These are phyloP conservation scores for Aspergillus aculeatinus DNA, from an alignment of 2,329 filamentous ascomycete genomes.

Conservation along the genomic window DNA sequence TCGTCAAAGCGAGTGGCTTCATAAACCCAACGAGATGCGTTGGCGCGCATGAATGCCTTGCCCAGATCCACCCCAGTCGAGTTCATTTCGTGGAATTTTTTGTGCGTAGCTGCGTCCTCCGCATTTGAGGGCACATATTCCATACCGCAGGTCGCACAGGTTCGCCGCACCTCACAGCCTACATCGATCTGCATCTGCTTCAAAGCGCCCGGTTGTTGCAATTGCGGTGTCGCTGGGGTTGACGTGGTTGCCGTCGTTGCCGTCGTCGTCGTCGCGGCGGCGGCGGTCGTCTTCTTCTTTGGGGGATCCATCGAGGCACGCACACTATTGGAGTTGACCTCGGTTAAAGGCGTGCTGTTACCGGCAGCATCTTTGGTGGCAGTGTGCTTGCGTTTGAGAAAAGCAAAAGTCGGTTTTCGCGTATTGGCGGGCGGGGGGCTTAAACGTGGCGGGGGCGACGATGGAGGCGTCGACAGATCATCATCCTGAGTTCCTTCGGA, in stretches of 20 bases:
- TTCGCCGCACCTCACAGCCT: conserved; percentile 55
- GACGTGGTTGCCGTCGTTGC: conserved; percentile 5
- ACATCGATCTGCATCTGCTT: conserved; percentile 63
- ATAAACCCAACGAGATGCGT: conserved; percentile 53
- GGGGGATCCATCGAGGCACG: conserved; percentile 41
- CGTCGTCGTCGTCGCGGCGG: not conserved
- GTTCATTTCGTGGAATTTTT: conserved; percentile 64
- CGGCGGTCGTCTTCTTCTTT: conserved; percentile 30
- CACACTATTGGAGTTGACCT: conserved; percentile 47
- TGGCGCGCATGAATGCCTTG: conserved; percentile 55
- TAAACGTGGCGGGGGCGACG: conserved; percentile 50
- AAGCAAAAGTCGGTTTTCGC: conserved; percentile 52
- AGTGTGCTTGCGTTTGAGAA: conserved; percentile 48
- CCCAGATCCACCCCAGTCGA: conserved; percentile 61
- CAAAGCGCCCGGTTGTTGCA: conserved; percentile 38
- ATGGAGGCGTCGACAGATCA: conserved; percentile 52
- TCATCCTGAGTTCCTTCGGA: conserved; percentile 46
- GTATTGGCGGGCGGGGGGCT: conserved; percentile 44
- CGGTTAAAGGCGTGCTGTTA: conserved; percentile 42
- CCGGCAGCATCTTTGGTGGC: conserved; percentile 27
- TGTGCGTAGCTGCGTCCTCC: conserved; percentile 63
- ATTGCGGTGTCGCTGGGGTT: conserved; percentile 20
- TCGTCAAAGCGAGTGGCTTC: conserved; percentile 50
- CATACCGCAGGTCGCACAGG: conserved; percentile 64
- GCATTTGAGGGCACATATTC: conserved; percentile 62